phyloP scores from a whole-genome alignment of 495 filamentous ascomycete species.

The Thozetella sp. region DNA sequence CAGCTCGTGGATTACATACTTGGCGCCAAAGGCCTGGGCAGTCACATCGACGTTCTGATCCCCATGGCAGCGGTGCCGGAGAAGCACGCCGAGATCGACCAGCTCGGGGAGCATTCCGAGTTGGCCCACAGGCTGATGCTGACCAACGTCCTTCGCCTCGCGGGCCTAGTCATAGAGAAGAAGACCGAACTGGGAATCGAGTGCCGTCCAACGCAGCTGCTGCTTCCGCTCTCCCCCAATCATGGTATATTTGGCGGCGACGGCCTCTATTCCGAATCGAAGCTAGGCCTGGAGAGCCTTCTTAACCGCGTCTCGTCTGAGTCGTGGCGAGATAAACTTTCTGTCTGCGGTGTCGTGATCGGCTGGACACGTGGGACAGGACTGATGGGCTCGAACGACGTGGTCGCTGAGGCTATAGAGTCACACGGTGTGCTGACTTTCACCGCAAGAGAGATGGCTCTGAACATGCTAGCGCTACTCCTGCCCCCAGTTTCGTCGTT shows the following conservation, averaged over 20 bases:
- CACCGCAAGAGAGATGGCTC: constrained; percentile 95
- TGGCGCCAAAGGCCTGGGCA: constrained; percentile 86
- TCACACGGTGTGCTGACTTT: constrained; percentile 91
- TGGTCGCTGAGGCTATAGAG: constrained; percentile 90
- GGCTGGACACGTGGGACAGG: constrained; percentile 97
- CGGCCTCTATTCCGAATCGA: constrained; percentile 93
- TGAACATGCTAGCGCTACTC: constrained; percentile 92
- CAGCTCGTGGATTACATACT: constrained; percentile 84
- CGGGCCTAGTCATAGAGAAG: constrained; percentile 81
- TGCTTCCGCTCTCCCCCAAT: constrained; percentile 89
- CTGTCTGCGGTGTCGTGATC: constrained; percentile 92
- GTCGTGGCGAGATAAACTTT: constrained; percentile 90
- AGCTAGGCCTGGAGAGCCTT: constrained; percentile 86
- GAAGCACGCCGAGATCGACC: constrained; percentile 87
- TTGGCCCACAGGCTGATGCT: constrained; percentile 96
- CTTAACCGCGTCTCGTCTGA: constrained; percentile 96
- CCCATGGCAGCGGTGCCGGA: constrained; percentile 89
- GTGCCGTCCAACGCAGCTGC: constrained; percentile 87
- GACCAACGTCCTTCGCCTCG: constrained; percentile 83
- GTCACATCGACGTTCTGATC: constrained; percentile 86
- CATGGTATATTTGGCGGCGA: constrained; percentile 97
- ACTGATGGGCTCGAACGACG: constrained; percentile 91
- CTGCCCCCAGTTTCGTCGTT: constrained; percentile 82
- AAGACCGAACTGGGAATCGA: constrained; percentile 80
- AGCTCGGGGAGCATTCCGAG: constrained; percentile 89